A percentile compares a stretch with the other conserved stretches of the same genome.
phyloP scores from a whole-genome alignment of 164 flowering plant genomes.

The Kingdonia uniflora region DNA sequence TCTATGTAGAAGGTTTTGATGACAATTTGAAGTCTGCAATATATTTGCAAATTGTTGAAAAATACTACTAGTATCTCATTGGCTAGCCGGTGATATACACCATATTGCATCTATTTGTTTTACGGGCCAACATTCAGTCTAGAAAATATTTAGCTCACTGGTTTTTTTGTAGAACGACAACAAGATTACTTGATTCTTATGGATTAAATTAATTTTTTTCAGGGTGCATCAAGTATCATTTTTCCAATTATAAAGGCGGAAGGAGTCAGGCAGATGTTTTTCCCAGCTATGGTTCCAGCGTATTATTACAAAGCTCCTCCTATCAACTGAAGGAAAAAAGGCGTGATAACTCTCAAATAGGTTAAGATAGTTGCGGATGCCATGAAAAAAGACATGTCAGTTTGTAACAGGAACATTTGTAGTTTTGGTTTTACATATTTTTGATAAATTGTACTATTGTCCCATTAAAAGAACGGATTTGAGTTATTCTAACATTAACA shows the following conservation, averaged over 20 bases:
- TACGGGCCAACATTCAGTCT: neutral
- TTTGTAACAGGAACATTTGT: no score
- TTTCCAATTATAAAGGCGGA: conserved; percentile 71
- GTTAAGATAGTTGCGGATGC: no score
- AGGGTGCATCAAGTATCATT: conserved; percentile 68
- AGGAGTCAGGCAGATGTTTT: conserved; percentile 81
- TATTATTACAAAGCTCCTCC: conserved; percentile 48
- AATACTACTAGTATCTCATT: no score
- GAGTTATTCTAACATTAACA: no score
- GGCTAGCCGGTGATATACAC: neutral
- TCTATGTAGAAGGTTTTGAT: no score
- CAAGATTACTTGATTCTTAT: neutral
- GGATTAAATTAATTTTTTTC: conserved; percentile 7
- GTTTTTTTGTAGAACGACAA: neutral
- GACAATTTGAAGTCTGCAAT: no score
- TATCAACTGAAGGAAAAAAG: conserved; percentile 1
- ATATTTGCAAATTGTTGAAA: no score
- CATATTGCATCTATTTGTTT: neutral
- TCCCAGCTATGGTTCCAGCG: conserved; percentile 62
- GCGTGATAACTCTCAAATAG: no score
- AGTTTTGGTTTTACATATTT: no score
- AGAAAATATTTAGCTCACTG: neutral
- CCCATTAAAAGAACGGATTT: no score
- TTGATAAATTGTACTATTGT: no score
- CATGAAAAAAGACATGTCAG: no score